Base-by-base conservation (phyloP, 2,329 filamentous ascomycete species). In the Dryadomyces quercivorus region DNA sequence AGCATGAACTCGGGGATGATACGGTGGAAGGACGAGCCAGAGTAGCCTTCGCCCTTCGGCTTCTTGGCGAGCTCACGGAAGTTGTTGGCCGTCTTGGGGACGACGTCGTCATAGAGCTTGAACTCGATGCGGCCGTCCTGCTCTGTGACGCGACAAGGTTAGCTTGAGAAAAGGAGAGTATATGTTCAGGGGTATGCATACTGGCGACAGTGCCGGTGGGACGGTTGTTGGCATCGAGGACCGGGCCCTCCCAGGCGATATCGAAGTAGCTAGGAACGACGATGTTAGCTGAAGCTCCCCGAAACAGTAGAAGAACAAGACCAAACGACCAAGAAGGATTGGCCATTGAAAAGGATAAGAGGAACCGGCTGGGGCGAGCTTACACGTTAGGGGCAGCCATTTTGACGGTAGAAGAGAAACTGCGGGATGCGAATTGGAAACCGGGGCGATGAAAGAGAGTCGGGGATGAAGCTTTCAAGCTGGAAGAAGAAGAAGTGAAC, bases 1-100 rank as follows among this genome's bases (percentile, higher is more conserved):
- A 95, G 85, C 90, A 95, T 95, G 81, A 95, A 95, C 56, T 88
- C 72, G 63, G 86, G 86, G 73, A 95, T 95, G 73, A 95, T 85
- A 65, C 90, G 88, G 81, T 95, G 89, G 85, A 95, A 95, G 62
- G 80, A 78, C 64, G 88, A 93, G 68, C 81, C 82, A 70, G 80
- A 72, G 80, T 94, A 95, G 64, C 88, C 88, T 71, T 86, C 84
- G 67, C 87, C 88, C 75, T 88, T 82, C 77, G 87, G 80, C 63
- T 78, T 78, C 60, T 84, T 89, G 85, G 86, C 90, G 66, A 93
- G 86, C 69, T 82, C 82, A 63, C 80, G 81, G 83, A 94, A 94
- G 82, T 93, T 93, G 71, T 80, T 76, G 63, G 80, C 77, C 55
- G 92, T 96, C 82, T 86, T 93, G 71, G 92, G 92, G 69, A 95